Conservation (phyloP, 768 basidiomycete species). For the Scleroderma citrinum region DNA sequence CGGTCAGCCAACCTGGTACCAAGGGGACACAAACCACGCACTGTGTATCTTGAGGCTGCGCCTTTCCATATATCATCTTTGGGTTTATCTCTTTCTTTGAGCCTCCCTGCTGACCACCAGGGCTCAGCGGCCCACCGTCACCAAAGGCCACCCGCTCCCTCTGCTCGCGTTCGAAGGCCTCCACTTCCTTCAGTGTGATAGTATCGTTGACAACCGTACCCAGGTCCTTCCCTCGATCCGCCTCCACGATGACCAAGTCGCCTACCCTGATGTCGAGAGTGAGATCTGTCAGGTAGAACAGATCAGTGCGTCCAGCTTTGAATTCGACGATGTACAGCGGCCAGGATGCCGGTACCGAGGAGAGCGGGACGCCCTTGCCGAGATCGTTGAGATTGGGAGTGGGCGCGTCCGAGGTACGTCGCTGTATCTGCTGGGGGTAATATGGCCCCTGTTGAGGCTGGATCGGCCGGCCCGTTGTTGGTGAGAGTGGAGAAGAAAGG, state of each 20-base stretch:
- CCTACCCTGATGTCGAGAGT: constrained; percentile 66
- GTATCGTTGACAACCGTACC: constrained; percentile 90
- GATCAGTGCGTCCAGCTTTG: constrained; percentile 92
- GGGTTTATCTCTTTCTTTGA: constrained; percentile 92
- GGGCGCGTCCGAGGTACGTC: constrained; percentile 36
- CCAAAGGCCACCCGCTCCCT: constrained; percentile 46
- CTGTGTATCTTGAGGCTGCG: constrained; percentile 77
- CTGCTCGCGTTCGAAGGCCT: constrained; percentile 83
- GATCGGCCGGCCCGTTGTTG: constrained; percentile 29
- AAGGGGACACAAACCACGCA: constrained; percentile 30
- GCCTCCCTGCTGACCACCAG: constrained; percentile 34
- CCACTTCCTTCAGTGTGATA: constrained; percentile 85
- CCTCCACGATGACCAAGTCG: constrained; percentile 94
- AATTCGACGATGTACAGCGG: constrained; percentile 97
- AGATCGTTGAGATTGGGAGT: constrained; percentile 45
- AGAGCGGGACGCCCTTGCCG: constrained; percentile 85
- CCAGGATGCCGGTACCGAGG: constrained; percentile 74
- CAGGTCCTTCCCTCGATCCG: constrained; percentile 89
- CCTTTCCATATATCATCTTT: constrained; percentile 93
- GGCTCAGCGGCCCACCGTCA: constrained; percentile 42
- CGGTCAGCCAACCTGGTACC: constrained; percentile 3
- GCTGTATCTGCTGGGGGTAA: constrained; percentile 29
- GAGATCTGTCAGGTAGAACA: constrained; percentile 84
- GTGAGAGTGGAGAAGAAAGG: constrained; percentile 54
- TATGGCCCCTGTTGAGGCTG: constrained; percentile 26